phyloP scores from a whole-genome alignment of 441 rosid genomes.

The Hura crepitans region DNA sequence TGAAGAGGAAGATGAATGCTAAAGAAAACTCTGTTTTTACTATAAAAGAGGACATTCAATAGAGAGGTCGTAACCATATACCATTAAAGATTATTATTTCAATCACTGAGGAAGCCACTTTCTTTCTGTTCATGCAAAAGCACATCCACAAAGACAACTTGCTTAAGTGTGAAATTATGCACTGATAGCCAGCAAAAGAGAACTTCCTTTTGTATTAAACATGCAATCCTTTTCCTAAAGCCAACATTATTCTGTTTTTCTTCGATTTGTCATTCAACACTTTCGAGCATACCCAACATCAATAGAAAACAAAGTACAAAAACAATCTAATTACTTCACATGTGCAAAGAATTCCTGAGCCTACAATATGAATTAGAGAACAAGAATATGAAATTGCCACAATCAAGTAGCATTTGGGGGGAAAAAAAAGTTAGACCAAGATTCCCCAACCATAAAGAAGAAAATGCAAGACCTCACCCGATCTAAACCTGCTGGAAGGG shows the following conservation, averaged over 20 bases:
- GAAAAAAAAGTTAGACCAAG: background rate
- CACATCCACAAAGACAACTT: background rate
- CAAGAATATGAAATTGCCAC: background rate
- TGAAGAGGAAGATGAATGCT: background rate
- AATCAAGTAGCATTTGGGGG: background rate
- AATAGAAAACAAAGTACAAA: background rate
- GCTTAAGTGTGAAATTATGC: background rate
- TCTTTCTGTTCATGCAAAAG: background rate
- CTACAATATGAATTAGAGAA: background rate
- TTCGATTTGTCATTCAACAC: background rate
- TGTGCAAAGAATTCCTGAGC: background rate
- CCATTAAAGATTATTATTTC: background rate
- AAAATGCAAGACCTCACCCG: conserved; percentile 11
- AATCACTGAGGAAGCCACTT: conserved; percentile 4
- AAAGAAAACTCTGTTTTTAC: no score
- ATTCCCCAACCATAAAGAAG: background rate
- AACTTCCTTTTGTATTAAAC: background rate
- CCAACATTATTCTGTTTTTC: background rate
- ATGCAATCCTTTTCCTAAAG: background rate
- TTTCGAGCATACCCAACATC: no score
- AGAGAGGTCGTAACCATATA: background rate
- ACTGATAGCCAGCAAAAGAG: background rate
- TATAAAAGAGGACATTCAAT: background rate
- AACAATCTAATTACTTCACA: no score
- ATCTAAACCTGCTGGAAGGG: conserved; percentile 66